These are phyloP conservation scores for Piloderma croceum DNA, from an alignment of 768 basidiomycete species.

Conservation along the genomic window DNA sequence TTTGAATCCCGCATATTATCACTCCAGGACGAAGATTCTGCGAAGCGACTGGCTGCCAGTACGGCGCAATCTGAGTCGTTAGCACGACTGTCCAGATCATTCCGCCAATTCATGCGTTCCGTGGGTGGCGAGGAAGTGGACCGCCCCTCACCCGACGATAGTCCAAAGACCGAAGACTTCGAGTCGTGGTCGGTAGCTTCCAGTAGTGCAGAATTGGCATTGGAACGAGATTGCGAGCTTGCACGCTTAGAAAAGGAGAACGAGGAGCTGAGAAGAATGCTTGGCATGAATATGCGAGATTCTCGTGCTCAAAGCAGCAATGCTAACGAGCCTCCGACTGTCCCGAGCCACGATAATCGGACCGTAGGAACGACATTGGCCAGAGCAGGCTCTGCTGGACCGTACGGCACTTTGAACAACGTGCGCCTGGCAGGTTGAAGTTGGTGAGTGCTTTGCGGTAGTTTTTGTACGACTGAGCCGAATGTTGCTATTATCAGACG, in stretches of 20 bases:
- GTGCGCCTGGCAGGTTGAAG: no score
- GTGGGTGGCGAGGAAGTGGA: constrained; percentile 58
- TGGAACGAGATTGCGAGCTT: constrained; percentile 90
- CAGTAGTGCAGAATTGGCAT: constrained; percentile 58
- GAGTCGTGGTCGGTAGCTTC: constrained; percentile 24
- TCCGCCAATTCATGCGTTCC: constrained; percentile 66
- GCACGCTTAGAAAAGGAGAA: constrained; percentile 86
- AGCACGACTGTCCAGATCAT: constrained; percentile 58
- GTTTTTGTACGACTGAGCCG: no score
- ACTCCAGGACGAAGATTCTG: constrained; percentile 63
- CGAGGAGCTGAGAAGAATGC: constrained; percentile 65
- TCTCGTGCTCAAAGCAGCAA: no score
- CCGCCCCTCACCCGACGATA: constrained; percentile 3
- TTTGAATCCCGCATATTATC: constrained; percentile 83
- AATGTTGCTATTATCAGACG: no score
- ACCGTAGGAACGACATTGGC: no score
- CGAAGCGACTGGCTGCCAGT: constrained; percentile 51
- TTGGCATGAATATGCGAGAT: no score
- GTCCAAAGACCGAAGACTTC: constrained; percentile 1
- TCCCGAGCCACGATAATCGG: no score
- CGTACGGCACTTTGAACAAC: no score
- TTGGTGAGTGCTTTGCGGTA: no score
- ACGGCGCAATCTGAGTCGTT: constrained; percentile 66
- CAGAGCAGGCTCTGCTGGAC: no score
- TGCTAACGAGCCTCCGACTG: no score